phyloP scores from a whole-genome alignment of 371 early-diverging fungal genomes.

The Lichtheimia corymbifera region DNA sequence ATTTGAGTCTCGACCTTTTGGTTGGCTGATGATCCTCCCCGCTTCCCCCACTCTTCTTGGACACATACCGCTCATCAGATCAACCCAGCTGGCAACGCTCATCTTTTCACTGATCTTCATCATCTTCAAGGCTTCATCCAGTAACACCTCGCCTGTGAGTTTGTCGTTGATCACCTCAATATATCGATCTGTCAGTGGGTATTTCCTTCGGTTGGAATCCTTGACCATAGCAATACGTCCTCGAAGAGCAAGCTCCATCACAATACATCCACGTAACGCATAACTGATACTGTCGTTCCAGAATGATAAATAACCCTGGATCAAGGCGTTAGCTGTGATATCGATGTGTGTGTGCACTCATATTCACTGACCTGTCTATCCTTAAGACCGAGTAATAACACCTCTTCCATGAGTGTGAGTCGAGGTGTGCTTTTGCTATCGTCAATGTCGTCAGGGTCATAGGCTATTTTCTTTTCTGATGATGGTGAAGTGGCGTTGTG shows the following conservation, averaged over 20 bases:
- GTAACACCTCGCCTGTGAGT: slow-evolving; percentile 91
- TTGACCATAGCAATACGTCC: slow-evolving; percentile 86
- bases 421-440: slow-evolving; percentile 68
- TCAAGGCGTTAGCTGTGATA: neutral
- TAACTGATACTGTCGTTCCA: slow-evolving; percentile 99
- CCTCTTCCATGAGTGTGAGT: slow-evolving; percentile 93
- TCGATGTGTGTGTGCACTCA: neutral
- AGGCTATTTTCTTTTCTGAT: slow-evolving; percentile 45
- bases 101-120: slow-evolving; percentile 77
- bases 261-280: slow-evolving; percentile 91
- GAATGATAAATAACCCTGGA: slow-evolving; percentile 91
- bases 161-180: slow-evolving; percentile 83
- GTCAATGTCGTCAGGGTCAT: slow-evolving; percentile 55
- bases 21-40: neutral
- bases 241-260: slow-evolving; percentile 93
- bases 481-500: slow-evolving; percentile 16
- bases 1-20: too few relatives aligned
- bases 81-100: slow-evolving; percentile 93
- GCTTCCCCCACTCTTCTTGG: neutral
- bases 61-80: slow-evolving; percentile 90
- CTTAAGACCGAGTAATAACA: slow-evolving; percentile 90
- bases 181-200: slow-evolving; percentile 75
- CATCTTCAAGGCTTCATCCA: slow-evolving; percentile 92
- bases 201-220: slow-evolving; percentile 82
- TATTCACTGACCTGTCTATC: slow-evolving; percentile 78